These are phyloP conservation scores for Colletotrichum liriopes DNA, from an alignment of 2,329 filamentous ascomycete species.

Conservation along the genomic window DNA sequence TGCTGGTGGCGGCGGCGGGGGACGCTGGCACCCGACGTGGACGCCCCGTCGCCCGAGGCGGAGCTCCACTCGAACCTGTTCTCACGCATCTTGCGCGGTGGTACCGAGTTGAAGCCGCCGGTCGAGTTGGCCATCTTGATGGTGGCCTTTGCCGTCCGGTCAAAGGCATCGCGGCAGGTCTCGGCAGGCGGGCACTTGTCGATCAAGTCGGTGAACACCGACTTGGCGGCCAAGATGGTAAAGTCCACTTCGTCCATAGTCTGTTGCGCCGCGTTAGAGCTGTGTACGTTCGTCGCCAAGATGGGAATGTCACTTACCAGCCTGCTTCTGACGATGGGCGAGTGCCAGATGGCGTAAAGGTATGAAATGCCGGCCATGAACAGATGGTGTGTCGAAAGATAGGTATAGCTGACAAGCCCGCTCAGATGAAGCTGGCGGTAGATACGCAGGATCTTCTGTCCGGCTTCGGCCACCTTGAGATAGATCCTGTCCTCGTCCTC, in stretches of 20 bases:
- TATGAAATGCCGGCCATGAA: conserved; percentile 99
- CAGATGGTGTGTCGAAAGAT: conserved; percentile 93
- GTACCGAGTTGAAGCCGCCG: conserved; percentile 78
- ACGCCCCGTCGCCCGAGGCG: conserved; percentile 46
- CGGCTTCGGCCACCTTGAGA: conserved; percentile 94
- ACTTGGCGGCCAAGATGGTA: conserved; percentile 92
- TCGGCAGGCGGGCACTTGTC: conserved; percentile 96
- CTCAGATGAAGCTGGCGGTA: conserved; percentile 92
- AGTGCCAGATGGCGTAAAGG: conserved; percentile 98
- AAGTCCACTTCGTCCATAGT: conserved; percentile 98
- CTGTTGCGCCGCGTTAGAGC: conserved; percentile 57
- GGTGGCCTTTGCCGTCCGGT: conserved; percentile 94
- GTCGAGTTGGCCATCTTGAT: conserved; percentile 94
- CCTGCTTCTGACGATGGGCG: conserved; percentile 86
- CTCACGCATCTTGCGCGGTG: conserved; percentile 37
- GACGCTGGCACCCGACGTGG: conserved; percentile 46
- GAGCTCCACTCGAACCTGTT: conserved; percentile 50
- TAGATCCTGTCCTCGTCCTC: conserved; percentile 94
- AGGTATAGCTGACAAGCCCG: conserved; percentile 95
- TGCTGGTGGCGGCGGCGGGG: conserved; percentile 45
- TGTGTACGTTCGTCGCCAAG: not conserved
- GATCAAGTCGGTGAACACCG: conserved; percentile 90
- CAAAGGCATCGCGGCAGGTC: conserved; percentile 94
- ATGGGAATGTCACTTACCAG: conserved; percentile 74
- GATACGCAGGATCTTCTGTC: conserved; percentile 90